Conservation (phyloP, 106 monocot genomes). For the Chionographis japonica region DNA sequence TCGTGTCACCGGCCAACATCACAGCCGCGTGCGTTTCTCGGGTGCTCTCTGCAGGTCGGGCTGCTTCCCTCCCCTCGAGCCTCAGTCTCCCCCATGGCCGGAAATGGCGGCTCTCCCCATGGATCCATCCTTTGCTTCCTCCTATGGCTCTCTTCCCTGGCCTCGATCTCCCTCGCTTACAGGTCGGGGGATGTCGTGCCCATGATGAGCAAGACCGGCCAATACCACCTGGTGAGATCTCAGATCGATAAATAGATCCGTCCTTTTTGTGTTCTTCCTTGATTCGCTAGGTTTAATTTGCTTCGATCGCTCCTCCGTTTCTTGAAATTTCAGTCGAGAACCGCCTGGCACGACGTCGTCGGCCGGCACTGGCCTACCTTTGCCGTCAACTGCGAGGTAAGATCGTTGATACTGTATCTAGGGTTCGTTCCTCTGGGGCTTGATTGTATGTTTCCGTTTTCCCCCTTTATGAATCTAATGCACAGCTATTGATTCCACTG, state of each 20-base stretch:
- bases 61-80: too few relatives aligned
- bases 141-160: slow-evolving; percentile 21
- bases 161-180: slow-evolving; percentile 50
- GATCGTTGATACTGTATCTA: background rate
- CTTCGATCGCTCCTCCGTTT: background rate
- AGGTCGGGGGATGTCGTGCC: slow-evolving; percentile 88
- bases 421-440: background rate
- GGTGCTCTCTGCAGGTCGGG: too few relatives aligned
- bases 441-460: background rate
- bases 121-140: slow-evolving; percentile 7
- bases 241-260: background rate
- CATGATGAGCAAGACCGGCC: slow-evolving; percentile 64
- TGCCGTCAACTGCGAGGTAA: slow-evolving; percentile 89
- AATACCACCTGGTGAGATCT: slow-evolving; percentile 79
- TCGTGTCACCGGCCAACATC: too few relatives aligned
- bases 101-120: background rate
- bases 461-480: background rate
- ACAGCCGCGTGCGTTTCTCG: too few relatives aligned
- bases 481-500: slow-evolving; percentile 81
- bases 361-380: slow-evolving; percentile 89
- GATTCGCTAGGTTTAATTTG: background rate
- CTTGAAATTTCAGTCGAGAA: slow-evolving; percentile 61
- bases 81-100: background rate
- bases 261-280: background rate
- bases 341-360: slow-evolving; percentile 77